Evolutionary conservation across 768 basidiomycete species (phyloP).

Genomic region (Inosperma sp.): DNA sequence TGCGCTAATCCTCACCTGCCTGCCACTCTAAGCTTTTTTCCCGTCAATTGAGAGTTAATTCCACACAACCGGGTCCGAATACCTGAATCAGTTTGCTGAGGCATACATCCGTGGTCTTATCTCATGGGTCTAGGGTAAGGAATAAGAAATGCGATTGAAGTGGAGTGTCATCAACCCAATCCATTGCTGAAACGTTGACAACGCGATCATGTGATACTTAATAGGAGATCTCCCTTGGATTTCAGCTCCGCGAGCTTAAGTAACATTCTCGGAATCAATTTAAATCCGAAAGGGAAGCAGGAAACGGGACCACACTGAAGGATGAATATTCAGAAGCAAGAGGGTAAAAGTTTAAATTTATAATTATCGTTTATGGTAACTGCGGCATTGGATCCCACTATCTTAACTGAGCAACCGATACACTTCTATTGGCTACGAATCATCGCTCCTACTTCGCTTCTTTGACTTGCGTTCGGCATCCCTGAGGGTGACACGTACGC

Average conservation of each 20-base stretch:
- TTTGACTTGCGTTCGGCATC: slow-evolving; percentile 38
- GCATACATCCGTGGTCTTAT: slow-evolving; percentile 30
- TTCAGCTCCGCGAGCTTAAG: slow-evolving; percentile 14
- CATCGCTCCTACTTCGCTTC: slow-evolving; percentile 24
- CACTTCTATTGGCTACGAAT: slow-evolving; percentile 10
- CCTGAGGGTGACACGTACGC: slow-evolving; percentile 38
- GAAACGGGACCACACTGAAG: not conserved
- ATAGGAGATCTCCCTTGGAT: slow-evolving; percentile 8
- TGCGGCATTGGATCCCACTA: slow-evolving; percentile 1
- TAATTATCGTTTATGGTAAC: not conserved
- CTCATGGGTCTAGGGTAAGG: slow-evolving; percentile 1
- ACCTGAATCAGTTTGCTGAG: slow-evolving; percentile 47
- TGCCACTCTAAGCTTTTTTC: slow-evolving; percentile 54
- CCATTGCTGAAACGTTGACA: too few species aligned
- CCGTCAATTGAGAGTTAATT: slow-evolving; percentile 36
- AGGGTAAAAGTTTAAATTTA: too few species aligned
- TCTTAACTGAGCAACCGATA: not conserved
- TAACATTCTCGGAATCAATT: slow-evolving; percentile 5
- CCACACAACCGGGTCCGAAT: slow-evolving; percentile 39
- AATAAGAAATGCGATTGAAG: not conserved
- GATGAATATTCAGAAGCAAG: too few species aligned
- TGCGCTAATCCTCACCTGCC: slow-evolving; percentile 43
- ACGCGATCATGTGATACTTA: too few species aligned
- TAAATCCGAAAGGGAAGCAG: slow-evolving; percentile 14
- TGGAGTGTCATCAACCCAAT: too few species aligned